Conservation (phyloP, 176 grass and related monocot genomes). For the sorghum (Sorghum bicolor) region Sorghum_bicolor_NCBIv3 NC_012871.2:75250001-75250500, state of each 20-base stretch:
- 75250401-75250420: background rate
- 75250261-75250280: background rate
- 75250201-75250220: background rate
- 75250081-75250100: no score
- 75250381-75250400: background rate
- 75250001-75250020: no score
- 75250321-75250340: constrained; percentile 11
- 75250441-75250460: constrained; percentile 60
- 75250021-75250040: no score
- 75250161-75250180: background rate
- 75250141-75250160: background rate
- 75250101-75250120: no score
- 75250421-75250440: constrained; percentile 35
- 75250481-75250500: constrained; percentile 71
- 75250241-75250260: constrained; percentile 14
- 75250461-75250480: constrained; percentile 57
- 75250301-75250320: background rate
- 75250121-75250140: no score
- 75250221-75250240: background rate
- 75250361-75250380: background rate
- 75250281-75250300: background rate
- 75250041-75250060: no score
- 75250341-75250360: background rate
- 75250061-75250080: no score
- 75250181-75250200: background rate